Evolutionary conservation across 1,284 basidiomycete species (phyloP).

Genomic region (Rhodotorula mucilaginosa): DNA sequence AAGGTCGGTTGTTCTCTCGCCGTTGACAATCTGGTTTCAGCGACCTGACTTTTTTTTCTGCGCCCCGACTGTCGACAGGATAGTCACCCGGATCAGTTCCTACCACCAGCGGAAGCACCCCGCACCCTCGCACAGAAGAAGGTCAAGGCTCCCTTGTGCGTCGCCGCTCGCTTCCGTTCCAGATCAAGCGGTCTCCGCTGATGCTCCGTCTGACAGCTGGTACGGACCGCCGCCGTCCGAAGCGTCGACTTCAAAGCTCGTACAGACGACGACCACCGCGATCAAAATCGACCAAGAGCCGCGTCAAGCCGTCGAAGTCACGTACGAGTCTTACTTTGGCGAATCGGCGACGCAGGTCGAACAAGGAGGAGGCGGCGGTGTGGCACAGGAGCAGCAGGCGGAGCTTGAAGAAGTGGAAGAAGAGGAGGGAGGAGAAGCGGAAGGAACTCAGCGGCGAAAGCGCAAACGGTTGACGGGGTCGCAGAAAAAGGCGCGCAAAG

Average conservation of each 20-base stretch:
- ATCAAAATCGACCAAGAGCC: neutral
- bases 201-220: slow-evolving; percentile 21
- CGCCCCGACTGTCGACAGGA: neutral
- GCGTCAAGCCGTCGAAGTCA: neutral
- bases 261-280: neutral
- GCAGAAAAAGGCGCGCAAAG: slow-evolving; percentile 30
- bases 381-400: neutral
- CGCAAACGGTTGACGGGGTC: slow-evolving; percentile 30
- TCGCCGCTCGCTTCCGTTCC: neutral
- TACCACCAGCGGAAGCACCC: slow-evolving; percentile 22
- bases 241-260: slow-evolving; percentile 20
- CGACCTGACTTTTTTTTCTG: neutral
- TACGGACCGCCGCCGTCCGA: slow-evolving; percentile 23
- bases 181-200: no score
- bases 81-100: slow-evolving; percentile 23
- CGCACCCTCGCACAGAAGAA: slow-evolving; percentile 16
- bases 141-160: slow-evolving; percentile 30
- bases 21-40: no score
- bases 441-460: slow-evolving; percentile 6
- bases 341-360: neutral
- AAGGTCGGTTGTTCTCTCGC: slow-evolving; percentile 20
- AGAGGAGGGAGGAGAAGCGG: neutral
- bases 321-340: neutral
- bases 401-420: neutral
- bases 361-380: neutral